These are phyloP conservation scores for Globisporangium ultimum DNA, from an alignment of 352 stramenopile genomes.

Conservation along the genomic window DNA sequence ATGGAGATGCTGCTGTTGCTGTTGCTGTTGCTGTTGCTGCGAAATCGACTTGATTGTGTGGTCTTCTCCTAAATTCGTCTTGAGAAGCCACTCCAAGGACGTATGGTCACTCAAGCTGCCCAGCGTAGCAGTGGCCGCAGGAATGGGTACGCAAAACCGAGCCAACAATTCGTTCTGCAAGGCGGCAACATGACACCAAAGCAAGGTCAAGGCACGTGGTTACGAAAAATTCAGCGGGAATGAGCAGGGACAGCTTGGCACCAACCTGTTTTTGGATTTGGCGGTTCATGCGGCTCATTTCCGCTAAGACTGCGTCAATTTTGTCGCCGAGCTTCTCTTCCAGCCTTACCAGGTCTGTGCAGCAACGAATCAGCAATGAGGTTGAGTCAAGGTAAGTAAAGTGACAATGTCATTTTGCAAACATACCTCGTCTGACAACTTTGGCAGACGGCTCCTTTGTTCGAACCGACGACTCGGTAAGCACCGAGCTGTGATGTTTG, in stretches of 20 bases:
- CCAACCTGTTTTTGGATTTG: conserved; percentile 64
- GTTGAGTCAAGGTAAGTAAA: neutral
- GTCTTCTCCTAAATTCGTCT: conserved; percentile 48
- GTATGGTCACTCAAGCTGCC: conserved; percentile 22
- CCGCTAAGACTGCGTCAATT: conserved; percentile 45
- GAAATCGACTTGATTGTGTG: neutral
- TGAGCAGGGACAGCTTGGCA: neutral
- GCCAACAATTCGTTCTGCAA: conserved; percentile 35
- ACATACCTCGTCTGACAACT: conserved; percentile 55
- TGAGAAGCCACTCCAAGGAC: conserved; percentile 66
- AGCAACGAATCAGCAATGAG: conserved; percentile 3
- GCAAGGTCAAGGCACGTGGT: neutral
- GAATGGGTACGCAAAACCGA: conserved; percentile 14
- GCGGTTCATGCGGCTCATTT: conserved; percentile 53
- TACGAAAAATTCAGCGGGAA: neutral
- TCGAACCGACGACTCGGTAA: conserved; percentile 38
- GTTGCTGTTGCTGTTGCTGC: conserved; percentile 3
- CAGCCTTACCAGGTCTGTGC: conserved; percentile 47
- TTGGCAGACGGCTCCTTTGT: conserved; percentile 55
- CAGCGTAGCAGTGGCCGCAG: conserved; percentile 6
- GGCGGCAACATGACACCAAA: neutral
- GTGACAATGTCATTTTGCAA: neutral
- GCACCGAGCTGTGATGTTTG: conserved; percentile 55
- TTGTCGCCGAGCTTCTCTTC: conserved; percentile 60
- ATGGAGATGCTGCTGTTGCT: conserved; percentile 6